These are phyloP conservation scores for Trifolium dubium DNA, from an alignment of 306 rosid species.

Conservation along the genomic window DNA sequence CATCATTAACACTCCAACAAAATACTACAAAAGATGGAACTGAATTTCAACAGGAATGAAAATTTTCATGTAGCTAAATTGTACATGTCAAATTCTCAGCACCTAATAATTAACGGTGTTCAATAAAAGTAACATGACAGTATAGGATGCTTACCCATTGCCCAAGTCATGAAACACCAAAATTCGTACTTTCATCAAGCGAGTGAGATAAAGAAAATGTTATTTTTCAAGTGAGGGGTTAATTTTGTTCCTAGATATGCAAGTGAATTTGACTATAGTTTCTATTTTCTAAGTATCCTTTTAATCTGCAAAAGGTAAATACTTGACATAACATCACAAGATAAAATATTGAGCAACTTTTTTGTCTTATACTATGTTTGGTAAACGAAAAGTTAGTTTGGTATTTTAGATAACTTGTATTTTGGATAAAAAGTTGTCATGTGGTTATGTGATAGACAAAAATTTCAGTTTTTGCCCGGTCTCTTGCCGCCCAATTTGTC, in stretches of 20 bases:
- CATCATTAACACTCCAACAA: constrained; percentile 15
- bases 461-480: too few species aligned
- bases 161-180: constrained; percentile 4
- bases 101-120: constrained; percentile 1
- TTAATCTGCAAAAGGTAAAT: too few species aligned
- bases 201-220: not conserved
- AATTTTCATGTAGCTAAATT: constrained; percentile 16
- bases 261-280: not conserved
- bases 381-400: too few species aligned
- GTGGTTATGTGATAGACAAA: too few species aligned
- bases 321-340: too few species aligned
- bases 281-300: not conserved
- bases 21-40: not conserved
- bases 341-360: too few species aligned
- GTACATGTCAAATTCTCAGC: constrained; percentile 18
- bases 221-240: not conserved
- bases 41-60: constrained; percentile 27
- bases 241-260: not conserved
- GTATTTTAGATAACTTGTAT: too few species aligned
- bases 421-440: too few species aligned
- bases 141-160: constrained; percentile 21
- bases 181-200: not conserved
- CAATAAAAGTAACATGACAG: constrained; percentile 3
- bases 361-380: too few species aligned
- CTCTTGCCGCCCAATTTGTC: too few species aligned